Evolutionary conservation across 345 rosid genomes (phyloP), one percentile per base, ranked within the genome.

Genomic region (Citrus hindsii): DNA sequence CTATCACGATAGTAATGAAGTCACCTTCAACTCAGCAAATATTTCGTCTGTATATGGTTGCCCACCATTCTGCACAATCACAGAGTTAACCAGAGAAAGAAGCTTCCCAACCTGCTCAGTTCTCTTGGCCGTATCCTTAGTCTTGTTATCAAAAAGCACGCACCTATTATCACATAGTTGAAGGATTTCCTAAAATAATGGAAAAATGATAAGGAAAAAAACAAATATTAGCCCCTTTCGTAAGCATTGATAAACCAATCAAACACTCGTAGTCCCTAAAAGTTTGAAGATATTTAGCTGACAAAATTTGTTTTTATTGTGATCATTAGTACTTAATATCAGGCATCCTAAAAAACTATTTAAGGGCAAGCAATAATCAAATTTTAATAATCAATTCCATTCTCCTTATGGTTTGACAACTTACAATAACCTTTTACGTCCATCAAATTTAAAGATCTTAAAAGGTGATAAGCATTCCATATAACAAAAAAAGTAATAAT

Each of bases 61-160:
- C 60, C 97, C 99, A 76, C 84, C 87, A 81, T 93, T 93, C 68
- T 82, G 84, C 13, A 37, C 74, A 28, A 86, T 83, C 73, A 93
- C 86, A 24, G 25, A 63, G 61, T 88, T 85, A 66, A 93, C 93
- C 77, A 89, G 88, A 22, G 90, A 84, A 2, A 95, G 89, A 35
- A 35, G 37, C 37, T 35, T 35, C 37, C 1, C 37, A 35, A 35
- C 89, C 80, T 95, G 98, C 62, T 81, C 79, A 74, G 65, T 82
- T 81, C 82, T 89, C 89, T 88, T 91, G 2, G 35, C 14, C 76
- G 82, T 86, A 77, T 95, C 85, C 64, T 76, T 82, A 27, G 94
- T 91, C 88, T 92, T 95, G 91, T 95, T 95, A 81, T 95, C 89
- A 80, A 95, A 95, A 80, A 91, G 88, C 46, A 91, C 89, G 65